Evolutionary conservation across 202 grass and related monocot genomes (phyloP).

Genomic region (Zizania palustris): DNA sequence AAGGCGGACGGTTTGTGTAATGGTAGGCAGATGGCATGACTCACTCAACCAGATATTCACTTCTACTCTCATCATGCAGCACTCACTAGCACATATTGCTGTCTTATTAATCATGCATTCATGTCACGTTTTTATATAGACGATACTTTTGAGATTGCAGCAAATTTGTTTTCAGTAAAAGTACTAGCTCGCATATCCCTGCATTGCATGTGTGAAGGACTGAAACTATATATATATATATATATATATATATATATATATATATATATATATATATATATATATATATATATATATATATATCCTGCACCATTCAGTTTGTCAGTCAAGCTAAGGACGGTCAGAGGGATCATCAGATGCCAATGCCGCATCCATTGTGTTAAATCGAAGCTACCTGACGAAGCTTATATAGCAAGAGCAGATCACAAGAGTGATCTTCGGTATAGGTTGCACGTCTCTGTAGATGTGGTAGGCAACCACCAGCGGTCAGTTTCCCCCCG

Average conservation of each 20-base stretch:
- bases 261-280: not conserved
- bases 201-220: not conserved
- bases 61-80: not conserved
- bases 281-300: too few relatives aligned
- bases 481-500: not conserved
- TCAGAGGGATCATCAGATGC: constrained; percentile 5
- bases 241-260: not conserved
- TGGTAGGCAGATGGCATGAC: constrained; percentile 14
- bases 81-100: not conserved
- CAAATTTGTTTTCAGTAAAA: not conserved
- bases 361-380: not conserved
- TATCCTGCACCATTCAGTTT: not conserved
- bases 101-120: not conserved
- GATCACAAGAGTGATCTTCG: not conserved
- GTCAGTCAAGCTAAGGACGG: not conserved
- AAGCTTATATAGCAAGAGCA: not conserved
- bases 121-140: not conserved
- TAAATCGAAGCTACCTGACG: constrained; percentile 1
- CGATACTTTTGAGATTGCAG: not conserved
- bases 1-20: constrained; percentile 21
- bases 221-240: not conserved
- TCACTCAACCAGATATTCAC: not conserved
- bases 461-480: constrained; percentile 39
- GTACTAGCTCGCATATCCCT: not conserved
- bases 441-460: constrained; percentile 46